A percentile compares a stretch with the other conserved stretches of the same genome.
phyloP scores from a whole-genome alignment of 1,284 basidiomycete species.

The Cutaneotrichosporon sp. region DNA sequence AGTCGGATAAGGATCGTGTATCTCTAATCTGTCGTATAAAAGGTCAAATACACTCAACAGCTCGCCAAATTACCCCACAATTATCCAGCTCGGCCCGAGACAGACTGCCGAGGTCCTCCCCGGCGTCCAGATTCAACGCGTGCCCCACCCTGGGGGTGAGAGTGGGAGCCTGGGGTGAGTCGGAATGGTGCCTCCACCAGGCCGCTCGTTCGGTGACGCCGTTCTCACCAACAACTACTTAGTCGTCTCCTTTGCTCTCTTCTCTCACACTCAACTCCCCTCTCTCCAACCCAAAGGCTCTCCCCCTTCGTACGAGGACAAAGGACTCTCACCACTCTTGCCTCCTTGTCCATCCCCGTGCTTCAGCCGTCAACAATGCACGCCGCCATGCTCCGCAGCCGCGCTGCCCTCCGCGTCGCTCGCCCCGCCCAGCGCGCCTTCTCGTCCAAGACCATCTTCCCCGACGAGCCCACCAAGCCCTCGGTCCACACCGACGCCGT shows the following conservation, averaged over 20 bases:
- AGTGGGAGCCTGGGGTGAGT: too few species aligned
- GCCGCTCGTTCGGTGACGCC: too few species aligned
- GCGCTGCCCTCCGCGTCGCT: constrained; percentile 11
- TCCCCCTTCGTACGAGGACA: background rate
- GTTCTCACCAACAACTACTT: background rate
- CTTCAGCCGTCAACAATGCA: constrained; percentile 14
- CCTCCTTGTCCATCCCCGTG: background rate
- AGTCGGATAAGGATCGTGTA: background rate
- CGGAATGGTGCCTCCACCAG: too few species aligned
- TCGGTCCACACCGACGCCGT: constrained; percentile 25
- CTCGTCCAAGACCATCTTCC: constrained; percentile 30
- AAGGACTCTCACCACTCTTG: background rate
- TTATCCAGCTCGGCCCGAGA: constrained; percentile 6
- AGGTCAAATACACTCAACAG: background rate
- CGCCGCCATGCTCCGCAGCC: constrained; percentile 8
- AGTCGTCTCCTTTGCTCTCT: background rate
- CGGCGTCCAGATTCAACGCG: too few species aligned
- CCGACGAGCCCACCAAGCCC: constrained; percentile 31
- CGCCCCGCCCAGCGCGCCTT: constrained; percentile 24
- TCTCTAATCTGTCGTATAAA: constrained; percentile 5
- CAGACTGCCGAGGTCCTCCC: background rate
- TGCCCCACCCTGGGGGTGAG: too few species aligned
- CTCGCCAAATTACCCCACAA: constrained; percentile 6
- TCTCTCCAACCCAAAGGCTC: background rate
- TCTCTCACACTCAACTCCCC: background rate